phyloP scores from a whole-genome alignment of 176 grass and related monocot species.

The Ensete glaucum region DNA sequence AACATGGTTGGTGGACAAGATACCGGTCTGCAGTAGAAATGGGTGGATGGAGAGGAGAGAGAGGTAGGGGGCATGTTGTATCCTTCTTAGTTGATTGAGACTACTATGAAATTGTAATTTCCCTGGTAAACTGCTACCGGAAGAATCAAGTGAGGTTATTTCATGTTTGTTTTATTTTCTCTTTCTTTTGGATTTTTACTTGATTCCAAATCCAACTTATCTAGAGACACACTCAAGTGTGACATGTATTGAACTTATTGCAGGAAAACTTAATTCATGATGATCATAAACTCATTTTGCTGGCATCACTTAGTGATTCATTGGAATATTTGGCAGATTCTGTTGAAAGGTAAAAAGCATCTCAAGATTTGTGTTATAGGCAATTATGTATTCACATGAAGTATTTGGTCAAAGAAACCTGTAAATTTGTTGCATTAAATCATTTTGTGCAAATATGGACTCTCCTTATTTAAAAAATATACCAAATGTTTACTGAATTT shows the following conservation, averaged over 20 bases:
- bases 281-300: constrained; percentile 83
- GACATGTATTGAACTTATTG: background rate
- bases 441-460: background rate
- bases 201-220: background rate
- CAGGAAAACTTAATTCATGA: constrained; percentile 96
- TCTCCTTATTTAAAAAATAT: background rate
- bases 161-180: background rate
- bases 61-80: background rate
- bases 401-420: background rate
- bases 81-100: background rate
- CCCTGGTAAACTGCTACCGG: background rate
- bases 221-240: background rate
- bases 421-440: background rate
- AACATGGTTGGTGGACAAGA: background rate
- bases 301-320: constrained; percentile 94
- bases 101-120: background rate
- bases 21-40: background rate
- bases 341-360: constrained; percentile 60
- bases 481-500: background rate
- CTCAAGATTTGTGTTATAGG: background rate
- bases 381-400: background rate
- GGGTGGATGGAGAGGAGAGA: too few species aligned
- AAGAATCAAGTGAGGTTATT: background rate
- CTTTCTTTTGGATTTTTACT: background rate
- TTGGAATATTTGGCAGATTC: constrained; percentile 98